Evolutionary conservation across 106 monocot species (phyloP), one percentile per base, ranked within the genome.

Genomic region (Dioscorea zingiberensis): DNA sequence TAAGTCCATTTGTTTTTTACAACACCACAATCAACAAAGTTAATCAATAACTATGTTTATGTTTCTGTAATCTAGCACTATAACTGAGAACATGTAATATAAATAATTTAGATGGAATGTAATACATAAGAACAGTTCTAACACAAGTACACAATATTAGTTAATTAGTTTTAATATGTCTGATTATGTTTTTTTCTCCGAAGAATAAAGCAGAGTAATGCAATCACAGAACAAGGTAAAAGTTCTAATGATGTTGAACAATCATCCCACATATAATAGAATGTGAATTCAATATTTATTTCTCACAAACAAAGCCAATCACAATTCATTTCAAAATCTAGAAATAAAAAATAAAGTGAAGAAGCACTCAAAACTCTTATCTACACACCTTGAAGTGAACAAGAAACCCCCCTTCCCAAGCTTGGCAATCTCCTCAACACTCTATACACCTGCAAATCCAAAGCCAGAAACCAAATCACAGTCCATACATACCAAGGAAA

Each of bases 311-410:
- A 19, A 56, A 56, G 56, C 56, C 56, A 23, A 56, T 56, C 11
- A 23, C 56, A 22, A 56, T 38, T 38, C 38, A 38, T 21, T 54
- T 21, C 56, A 11, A 56, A 12, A 23, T 12, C 56, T 56, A 56
- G 12, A 7, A 12, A 24, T 23, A 56, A 56, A 56, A 56, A 56
- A 7, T 11, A 25, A 11, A 22, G 56, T 19, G 19, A 56, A 56
- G 6, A 24, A 56, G 7, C 21, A 2, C 56, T 24, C 12, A 56
- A 56, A 56, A 19, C 23, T 23, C 23, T 22, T 56, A 23, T 56
- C 56, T 56, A 56, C 56, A 56, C 56, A 56, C 56, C 56, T 56
- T 56, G 56, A 56, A 56, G 56, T 12, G 22, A 56, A 56, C n/a
- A 22, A 22, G 22, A 21, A 56, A 21, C 3, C 22, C n/a, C 21